Evolutionary conservation across 2,329 filamentous ascomycete genomes (phyloP), one percentile per base, ranked within the genome.

Genomic region (Diaporthe longicolla): DNA sequence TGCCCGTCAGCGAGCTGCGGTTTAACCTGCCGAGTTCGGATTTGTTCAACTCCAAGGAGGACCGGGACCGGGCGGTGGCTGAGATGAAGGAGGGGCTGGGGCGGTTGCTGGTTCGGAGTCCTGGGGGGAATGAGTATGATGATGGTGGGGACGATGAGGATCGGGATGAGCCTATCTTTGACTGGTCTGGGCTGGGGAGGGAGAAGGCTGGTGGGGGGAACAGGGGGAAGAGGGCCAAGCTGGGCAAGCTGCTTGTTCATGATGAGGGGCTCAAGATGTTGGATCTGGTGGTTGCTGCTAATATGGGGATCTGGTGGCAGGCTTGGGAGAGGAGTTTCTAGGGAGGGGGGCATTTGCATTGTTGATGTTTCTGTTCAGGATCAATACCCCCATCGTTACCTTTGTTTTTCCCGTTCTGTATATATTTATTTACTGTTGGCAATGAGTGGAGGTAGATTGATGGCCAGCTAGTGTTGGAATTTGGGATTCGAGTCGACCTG

Each of bases 241-340:
- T 99, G 78, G 97, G 96, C 0, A 99, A 98, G 83, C 85, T 99
- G 69, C 95, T 98, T 69, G 89, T 99, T 50, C 91, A 95, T 78
- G 92, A 96, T 72, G 95, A 97, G 79, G 97, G 97, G 0, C 84
- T 97, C 77, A 97, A 97, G 86, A 98, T 99, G 96, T 83, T 98
- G 79, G 97, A 99, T 86, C 83, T 99, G 74, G 87, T 97, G 0
- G 94, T 99, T 26, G 94, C 96, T 5, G 93, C 95, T 15, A 98
- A 98, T 80, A 90, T 99, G 84, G 95, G 94, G 1, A 86, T 98
- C 21, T 99, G 95, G 94, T 98, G 96, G 95, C 92, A 92, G 78
- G 91, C 94, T 5, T 98, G 95, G 89, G 93, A 94, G 78, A 87
- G 85, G 79, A 87, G 83, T 80, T 84, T 82, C 43, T 81, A 35